Base-by-base conservation (phyloP, 2,329 filamentous ascomycete species). In the Penicillium sp. region DNA sequence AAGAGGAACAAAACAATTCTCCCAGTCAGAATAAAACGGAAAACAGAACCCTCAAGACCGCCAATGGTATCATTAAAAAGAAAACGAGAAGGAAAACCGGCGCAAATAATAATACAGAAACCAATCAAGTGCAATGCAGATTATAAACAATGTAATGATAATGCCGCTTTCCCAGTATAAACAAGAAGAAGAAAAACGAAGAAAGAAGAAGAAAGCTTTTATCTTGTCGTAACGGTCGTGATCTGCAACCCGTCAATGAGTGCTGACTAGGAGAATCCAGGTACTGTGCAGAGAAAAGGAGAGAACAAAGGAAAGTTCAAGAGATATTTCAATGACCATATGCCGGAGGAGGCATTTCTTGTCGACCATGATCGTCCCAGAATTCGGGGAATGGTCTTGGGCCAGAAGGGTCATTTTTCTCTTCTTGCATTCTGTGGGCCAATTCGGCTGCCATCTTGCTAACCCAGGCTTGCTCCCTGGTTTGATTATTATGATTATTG, bases 371-470 rank as follows among this genome's bases (percentile, higher is more conserved):
- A 20, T 67, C 70, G 30, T 69, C 66, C 71, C 72, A 76, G 53
- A 71, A 73, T 23, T 65, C 65, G 42, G 65, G 66, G 69, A 67
- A 66, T 65, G 65, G 60, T 30, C 64, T 68, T 49, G 61, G 64
- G 20, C 64, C 57, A 51, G 71, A 65, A 47, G 71, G 68, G 40
- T 49, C 38, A 5, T 24, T 28, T 74, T 96, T 94, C 74, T 96
- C 90, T 64, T 96, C 90, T 63, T 93, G 90, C 62, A 96, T 91
- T 56, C 90, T 88, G 59, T 72, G 71, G 35, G 91, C 91, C 65
- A 97, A 93, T 72, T 97, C 94, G 61, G 87, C 87, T 5, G 93
- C 92, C 84, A 99, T 94, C 77, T 96, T 73, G 65, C 75, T 73
- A 52, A 78, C 74, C 65, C 75, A 70, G 4, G 71, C 71, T 60